phyloP scores from a whole-genome alignment of 2,329 filamentous ascomycete genomes.

The Dothideomycetes sp. region DNA sequence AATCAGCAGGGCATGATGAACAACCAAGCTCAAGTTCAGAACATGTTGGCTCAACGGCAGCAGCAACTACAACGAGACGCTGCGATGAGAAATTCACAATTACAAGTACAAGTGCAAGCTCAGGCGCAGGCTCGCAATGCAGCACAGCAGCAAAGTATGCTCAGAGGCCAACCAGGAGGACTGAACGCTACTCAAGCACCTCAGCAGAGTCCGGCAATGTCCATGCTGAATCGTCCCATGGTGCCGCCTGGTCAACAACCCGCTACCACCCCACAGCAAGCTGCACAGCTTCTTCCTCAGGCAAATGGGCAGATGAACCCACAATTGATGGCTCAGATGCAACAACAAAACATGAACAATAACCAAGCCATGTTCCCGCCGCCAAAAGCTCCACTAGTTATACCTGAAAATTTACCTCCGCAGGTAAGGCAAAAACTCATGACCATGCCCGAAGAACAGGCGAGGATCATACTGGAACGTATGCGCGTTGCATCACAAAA shows the following conservation, averaged over 20 bases:
- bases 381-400: conserved; percentile 6
- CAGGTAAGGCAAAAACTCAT: conserved; percentile 6
- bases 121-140: conserved; percentile 24
- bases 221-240: conserved; percentile 38
- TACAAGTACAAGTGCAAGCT: conserved; percentile 25
- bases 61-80: conserved; percentile 11
- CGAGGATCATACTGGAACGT: conserved; percentile 2
- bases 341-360: conserved; percentile 8
- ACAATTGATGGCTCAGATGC: conserved; percentile 7
- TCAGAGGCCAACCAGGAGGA: conserved; percentile 35
- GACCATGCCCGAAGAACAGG: conserved; percentile 4
- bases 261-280: conserved; percentile 21
- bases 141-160: conserved; percentile 29
- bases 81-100: conserved; percentile 25
- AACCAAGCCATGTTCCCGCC: conserved; percentile 6
- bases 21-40: conserved; percentile 19
- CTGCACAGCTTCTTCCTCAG: conserved; percentile 13
- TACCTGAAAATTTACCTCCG: conserved; percentile 7
- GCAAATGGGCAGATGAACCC: conserved; percentile 12
- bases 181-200: conserved; percentile 29
- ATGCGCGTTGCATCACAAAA: conserved; percentile 11
- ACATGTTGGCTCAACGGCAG: conserved; percentile 21
- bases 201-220: conserved; percentile 35
- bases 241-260: conserved; percentile 31
- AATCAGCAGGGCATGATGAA: conserved; percentile 30